These are phyloP conservation scores for Trametes gibbosa DNA, from an alignment of 768 basidiomycete genomes.

Conservation along the genomic window DNA sequence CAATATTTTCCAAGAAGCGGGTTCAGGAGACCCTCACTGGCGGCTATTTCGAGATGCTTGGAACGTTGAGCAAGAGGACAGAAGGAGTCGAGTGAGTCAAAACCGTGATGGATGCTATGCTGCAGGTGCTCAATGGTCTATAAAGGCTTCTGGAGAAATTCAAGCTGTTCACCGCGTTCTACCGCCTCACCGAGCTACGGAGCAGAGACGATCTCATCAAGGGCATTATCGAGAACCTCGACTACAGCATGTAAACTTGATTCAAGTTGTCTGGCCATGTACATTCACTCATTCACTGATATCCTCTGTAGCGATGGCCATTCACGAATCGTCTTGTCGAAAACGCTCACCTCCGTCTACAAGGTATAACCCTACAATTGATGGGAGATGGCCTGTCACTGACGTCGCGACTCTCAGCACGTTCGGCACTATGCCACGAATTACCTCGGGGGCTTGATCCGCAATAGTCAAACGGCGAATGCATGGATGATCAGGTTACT, in stretches of 20 bases:
- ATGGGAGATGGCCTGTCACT: background rate
- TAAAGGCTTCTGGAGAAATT: slow-evolving; percentile 83
- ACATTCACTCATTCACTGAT: slow-evolving; percentile 3
- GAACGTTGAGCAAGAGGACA: slow-evolving; percentile 80
- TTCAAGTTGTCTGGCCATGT: background rate
- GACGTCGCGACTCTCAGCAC: slow-evolving; percentile 45
- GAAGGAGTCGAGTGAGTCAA: slow-evolving; percentile 83
- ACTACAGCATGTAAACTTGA: slow-evolving; percentile 76
- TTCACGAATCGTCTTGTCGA: slow-evolving; percentile 87
- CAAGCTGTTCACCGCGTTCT: slow-evolving; percentile 93
- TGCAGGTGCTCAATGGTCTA: background rate
- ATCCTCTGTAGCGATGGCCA: slow-evolving; percentile 76
- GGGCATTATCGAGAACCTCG: slow-evolving; percentile 85
- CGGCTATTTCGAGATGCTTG: slow-evolving; percentile 96
- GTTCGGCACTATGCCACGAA: slow-evolving; percentile 86
- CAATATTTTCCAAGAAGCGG: slow-evolving; percentile 81
- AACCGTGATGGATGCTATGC: background rate
- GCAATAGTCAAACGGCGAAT: slow-evolving; percentile 58
- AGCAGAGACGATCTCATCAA: slow-evolving; percentile 91
- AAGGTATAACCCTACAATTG: slow-evolving; percentile 44
- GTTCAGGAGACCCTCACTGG: slow-evolving; percentile 81
- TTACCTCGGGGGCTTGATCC: slow-evolving; percentile 81
- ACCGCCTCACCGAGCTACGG: slow-evolving; percentile 87
- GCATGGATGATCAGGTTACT: slow-evolving; percentile 90
- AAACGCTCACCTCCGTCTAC: slow-evolving; percentile 92